phyloP scores from a whole-genome alignment of 1,284 basidiomycete species.

The Fistulinella cinereoalba region DNA sequence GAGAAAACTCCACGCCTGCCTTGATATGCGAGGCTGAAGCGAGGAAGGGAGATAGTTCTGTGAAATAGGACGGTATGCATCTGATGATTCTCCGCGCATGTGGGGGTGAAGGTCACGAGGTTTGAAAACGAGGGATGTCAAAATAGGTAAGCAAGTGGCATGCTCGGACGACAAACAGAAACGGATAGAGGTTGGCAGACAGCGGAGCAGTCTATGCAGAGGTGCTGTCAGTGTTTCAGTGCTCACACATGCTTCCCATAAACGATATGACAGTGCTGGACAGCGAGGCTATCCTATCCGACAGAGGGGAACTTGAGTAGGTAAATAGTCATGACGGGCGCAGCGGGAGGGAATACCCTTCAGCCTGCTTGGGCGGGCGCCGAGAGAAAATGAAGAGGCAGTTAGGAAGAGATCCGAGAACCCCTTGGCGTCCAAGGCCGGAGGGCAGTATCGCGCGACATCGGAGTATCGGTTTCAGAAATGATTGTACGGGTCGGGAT shows the following conservation, averaged over 20 bases:
- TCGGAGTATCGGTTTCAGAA: slow-evolving; percentile 6
- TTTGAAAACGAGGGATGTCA: slow-evolving; percentile 12
- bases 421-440: background rate
- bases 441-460: background rate
- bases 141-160: slow-evolving; percentile 15
- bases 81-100: slow-evolving; percentile 33
- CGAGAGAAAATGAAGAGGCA: background rate
- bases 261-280: slow-evolving; percentile 1
- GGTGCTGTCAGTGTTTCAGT: slow-evolving; percentile 6
- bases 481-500: slow-evolving; percentile 2
- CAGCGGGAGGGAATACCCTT: slow-evolving; percentile 1
- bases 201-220: slow-evolving; percentile 4
- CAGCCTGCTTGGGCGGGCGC: too few species aligned
- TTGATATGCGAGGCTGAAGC: slow-evolving; percentile 29
- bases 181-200: slow-evolving; percentile 11
- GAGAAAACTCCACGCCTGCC: slow-evolving; percentile 16
- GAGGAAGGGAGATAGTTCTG: slow-evolving; percentile 16
- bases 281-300: slow-evolving; percentile 2
- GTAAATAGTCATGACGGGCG: slow-evolving; percentile 17
- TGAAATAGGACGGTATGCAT: slow-evolving; percentile 21
- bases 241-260: background rate
- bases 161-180: slow-evolving; percentile 4
- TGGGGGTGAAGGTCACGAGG: slow-evolving; percentile 28
- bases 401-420: slow-evolving; percentile 2
- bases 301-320: slow-evolving; percentile 8